These are phyloP conservation scores for Pyricularia grisea DNA, from an alignment of 2,329 filamentous ascomycete genomes.

Conservation along the genomic window DNA sequence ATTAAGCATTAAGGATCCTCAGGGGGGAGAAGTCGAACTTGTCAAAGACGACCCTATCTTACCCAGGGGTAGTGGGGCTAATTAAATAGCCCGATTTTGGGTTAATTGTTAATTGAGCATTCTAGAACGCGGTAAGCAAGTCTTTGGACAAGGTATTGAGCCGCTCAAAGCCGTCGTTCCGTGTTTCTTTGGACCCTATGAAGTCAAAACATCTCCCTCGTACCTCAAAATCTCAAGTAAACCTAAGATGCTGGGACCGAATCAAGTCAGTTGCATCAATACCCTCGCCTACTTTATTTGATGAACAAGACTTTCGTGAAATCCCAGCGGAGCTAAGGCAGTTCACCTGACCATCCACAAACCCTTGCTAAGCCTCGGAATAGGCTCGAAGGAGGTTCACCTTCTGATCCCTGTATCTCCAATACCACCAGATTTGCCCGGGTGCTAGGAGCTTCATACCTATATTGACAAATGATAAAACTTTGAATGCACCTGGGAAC, in stretches of 20 bases:
- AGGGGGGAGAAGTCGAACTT: too few relatives aligned
- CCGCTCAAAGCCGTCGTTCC: background rate
- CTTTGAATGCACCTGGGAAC: background rate
- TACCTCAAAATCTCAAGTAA: background rate
- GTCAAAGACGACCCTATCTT: too few relatives aligned
- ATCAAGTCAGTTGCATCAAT: background rate
- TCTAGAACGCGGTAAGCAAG: background rate
- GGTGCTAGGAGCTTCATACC: background rate
- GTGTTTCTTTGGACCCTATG: background rate
- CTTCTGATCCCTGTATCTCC: background rate
- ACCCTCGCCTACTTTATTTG: background rate
- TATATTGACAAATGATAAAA: background rate
- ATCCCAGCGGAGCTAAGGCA: background rate
- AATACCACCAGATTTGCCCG: background rate
- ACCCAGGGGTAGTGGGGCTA: too few relatives aligned
- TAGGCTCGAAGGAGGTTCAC: too few relatives aligned
- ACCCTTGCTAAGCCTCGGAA: too few relatives aligned
- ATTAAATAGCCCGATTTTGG: too few relatives aligned
- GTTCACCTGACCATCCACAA: background rate
- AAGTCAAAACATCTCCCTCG: background rate
- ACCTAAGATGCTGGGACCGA: background rate
- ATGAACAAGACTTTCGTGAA: background rate
- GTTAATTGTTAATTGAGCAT: too few relatives aligned
- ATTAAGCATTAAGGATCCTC: too few relatives aligned
- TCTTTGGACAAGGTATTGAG: background rate